phyloP scores from a whole-genome alignment of 1,139 yeast genomes.

The Scheffersomyces quercinus region DNA sequence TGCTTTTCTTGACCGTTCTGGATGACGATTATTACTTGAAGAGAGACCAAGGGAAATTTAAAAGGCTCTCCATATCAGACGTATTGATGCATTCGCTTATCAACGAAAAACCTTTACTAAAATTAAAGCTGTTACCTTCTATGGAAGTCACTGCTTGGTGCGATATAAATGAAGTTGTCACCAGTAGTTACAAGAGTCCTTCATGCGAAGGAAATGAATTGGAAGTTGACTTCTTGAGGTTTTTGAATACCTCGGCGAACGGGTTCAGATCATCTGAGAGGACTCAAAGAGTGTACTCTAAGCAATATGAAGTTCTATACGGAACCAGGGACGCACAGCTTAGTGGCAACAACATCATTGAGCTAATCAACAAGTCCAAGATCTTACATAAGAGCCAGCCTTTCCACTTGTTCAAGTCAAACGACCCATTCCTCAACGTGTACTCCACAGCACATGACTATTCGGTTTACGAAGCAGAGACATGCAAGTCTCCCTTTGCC shows the following conservation, averaged over 20 bases:
- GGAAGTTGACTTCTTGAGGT: slow-evolving; percentile 23
- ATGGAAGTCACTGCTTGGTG: slow-evolving; percentile 73
- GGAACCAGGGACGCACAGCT: slow-evolving; percentile 4
- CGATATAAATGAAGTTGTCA: slow-evolving; percentile 54
- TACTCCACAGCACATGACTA: slow-evolving; percentile 83
- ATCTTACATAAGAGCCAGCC: slow-evolving; percentile 79
- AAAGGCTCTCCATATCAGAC: slow-evolving; percentile 70
- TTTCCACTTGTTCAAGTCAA: slow-evolving; percentile 72
- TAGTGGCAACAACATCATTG: slow-evolving; percentile 50
- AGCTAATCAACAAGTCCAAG: slow-evolving; percentile 72
- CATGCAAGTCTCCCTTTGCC: slow-evolving; percentile 59
- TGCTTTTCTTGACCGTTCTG: slow-evolving; percentile 60
- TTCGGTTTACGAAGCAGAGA: slow-evolving; percentile 58
- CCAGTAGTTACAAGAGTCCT: slow-evolving; percentile 41
- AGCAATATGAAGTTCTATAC: slow-evolving; percentile 25
- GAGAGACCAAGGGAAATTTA: slow-evolving; percentile 30
- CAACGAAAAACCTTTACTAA: slow-evolving; percentile 76
- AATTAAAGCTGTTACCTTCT: slow-evolving; percentile 54
- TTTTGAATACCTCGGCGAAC: slow-evolving; percentile 24
- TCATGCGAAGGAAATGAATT: slow-evolving; percentile 7
- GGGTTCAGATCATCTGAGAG: slow-evolving; percentile 22
- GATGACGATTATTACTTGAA: slow-evolving; percentile 38
- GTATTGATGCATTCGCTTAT: slow-evolving; percentile 85
- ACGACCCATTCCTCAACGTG: slow-evolving; percentile 43
- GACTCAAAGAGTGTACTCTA: slow-evolving; percentile 11